phyloP scores from a whole-genome alignment of 176 grass and related monocot genomes.

The Elymus sibiricus region DNA sequence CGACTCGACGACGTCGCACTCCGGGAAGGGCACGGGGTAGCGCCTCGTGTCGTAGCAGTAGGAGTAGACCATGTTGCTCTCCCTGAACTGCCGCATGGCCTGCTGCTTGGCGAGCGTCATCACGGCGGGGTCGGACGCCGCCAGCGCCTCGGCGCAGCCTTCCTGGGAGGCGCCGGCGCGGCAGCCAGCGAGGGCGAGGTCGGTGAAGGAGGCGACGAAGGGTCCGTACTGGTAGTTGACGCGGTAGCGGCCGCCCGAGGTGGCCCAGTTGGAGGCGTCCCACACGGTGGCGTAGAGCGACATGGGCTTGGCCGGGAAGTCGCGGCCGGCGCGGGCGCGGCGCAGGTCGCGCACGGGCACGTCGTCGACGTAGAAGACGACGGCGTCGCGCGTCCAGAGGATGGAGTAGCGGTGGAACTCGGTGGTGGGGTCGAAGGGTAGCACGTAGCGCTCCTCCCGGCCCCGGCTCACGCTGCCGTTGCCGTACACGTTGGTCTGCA shows the following conservation, averaged over 20 bases:
- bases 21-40: conserved; percentile 51
- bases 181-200: conserved; percentile 74
- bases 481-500: conserved; percentile 91
- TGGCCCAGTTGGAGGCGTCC: conserved; percentile 89
- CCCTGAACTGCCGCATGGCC: conserved; percentile 63
- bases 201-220: conserved; percentile 69
- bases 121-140: conserved; percentile 38
- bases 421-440: conserved; percentile 79
- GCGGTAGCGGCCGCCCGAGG: conserved; percentile 62
- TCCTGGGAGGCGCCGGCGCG: conserved; percentile 21
- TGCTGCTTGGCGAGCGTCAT: conserved; percentile 69
- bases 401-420: conserved; percentile 97
- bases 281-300: conserved; percentile 85
- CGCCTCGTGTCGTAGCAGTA: conserved; percentile 70
- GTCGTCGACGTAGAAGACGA: conserved; percentile 76
- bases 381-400: conserved; percentile 48
- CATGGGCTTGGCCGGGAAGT: conserved; percentile 95
- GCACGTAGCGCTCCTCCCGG: conserved; percentile 75
- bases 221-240: conserved; percentile 75
- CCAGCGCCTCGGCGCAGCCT: conserved; percentile 33
- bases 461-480: conserved; percentile 76
- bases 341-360: conserved; percentile 65
- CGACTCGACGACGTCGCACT: conserved; percentile 71
- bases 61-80: conserved; percentile 82
- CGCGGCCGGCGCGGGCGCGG: conserved; percentile 40